A percentile compares a stretch with the other conserved stretches of the same genome.
phyloP scores from a whole-genome alignment of 176 grass and related monocot species.

The Oryza punctata region DNA sequence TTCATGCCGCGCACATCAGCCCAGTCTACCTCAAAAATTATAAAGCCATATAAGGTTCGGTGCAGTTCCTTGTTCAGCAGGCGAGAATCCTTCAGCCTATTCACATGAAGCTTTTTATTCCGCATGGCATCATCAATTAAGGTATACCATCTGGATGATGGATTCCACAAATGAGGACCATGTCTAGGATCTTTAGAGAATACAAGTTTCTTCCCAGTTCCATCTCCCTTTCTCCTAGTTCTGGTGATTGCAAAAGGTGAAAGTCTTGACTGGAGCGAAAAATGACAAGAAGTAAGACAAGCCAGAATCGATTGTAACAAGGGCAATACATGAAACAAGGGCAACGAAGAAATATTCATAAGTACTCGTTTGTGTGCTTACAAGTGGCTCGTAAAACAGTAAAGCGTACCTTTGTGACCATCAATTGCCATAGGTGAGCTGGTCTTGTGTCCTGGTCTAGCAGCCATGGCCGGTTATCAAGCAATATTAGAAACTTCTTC shows the following conservation, averaged over 20 bases:
- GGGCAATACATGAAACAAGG: neutral
- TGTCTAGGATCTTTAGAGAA: slow-evolving; percentile 55
- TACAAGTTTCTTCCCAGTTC: slow-evolving; percentile 54
- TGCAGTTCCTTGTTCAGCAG: slow-evolving; percentile 84
- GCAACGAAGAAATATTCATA: neutral
- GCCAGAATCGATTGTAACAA: slow-evolving; percentile 20
- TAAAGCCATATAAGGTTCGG: slow-evolving; percentile 89
- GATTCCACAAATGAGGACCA: slow-evolving; percentile 49
- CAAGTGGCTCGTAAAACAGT: slow-evolving; percentile 20
- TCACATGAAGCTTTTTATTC: slow-evolving; percentile 81
- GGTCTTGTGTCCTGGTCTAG: slow-evolving; percentile 73
- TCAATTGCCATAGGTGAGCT: slow-evolving; percentile 90
- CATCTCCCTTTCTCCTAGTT: slow-evolving; percentile 62
- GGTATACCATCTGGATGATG: slow-evolving; percentile 74
- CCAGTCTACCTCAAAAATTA: slow-evolving; percentile 94
- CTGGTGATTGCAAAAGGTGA: slow-evolving; percentile 91
- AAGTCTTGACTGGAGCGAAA: slow-evolving; percentile 64
- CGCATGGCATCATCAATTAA: slow-evolving; percentile 78
- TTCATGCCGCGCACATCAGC: slow-evolving; percentile 82
- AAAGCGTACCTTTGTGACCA: slow-evolving; percentile 81
- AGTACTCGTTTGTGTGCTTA: neutral
- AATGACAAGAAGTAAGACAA: slow-evolving; percentile 26
- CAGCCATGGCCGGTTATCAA: slow-evolving; percentile 89
- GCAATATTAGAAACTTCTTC: slow-evolving; percentile 84
- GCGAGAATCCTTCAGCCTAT: slow-evolving; percentile 79